Base-by-base conservation (phyloP, 2,329 filamentous ascomycete species). In the Pestalotiopsis sp. region DNA sequence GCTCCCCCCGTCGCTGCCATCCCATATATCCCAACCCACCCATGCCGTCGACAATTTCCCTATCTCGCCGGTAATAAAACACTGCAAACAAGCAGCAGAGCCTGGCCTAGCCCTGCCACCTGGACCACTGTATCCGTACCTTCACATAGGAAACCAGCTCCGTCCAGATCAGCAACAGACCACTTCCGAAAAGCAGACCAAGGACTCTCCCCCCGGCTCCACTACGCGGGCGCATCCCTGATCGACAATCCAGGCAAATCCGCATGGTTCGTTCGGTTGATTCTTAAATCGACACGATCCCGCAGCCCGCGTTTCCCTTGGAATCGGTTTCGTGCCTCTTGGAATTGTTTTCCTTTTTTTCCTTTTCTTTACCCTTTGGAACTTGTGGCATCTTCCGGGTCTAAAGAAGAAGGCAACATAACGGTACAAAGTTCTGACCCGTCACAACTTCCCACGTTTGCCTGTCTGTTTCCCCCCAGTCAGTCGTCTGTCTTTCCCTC, bases 161-260 rank as follows among this genome's bases (percentile, higher is more conserved):
- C 17, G 45, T n/a, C 17, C 45, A 52, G 14, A 52, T n/a, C 45
- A 52, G 45, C 45, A 52, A n/a, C 17, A n/a, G 45, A 52, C 45
- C 45, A n/a, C 45, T 52, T 52, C 20, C 20, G 45, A 52, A 52
- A 20, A 52, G 20, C 17, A n/a, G 45, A 20, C 45, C 17, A 52
- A 20, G 45, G 56, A 27, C 23, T 23, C n/a, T 12, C 59, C 25
- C 27, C n/a, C 59, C 7, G n/a, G 59, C 59, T 62, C 59, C 59
- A 62, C 59, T 17, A 36, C 27, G 31, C 59, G 25, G 59, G 25
- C 57, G 59, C n/a, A 62, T 62, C 59, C 59, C 59, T 62, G 59
- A 62, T 62, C 59, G 59, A 62, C 59, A 62, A 39, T 52, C 45
- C 17, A 38, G 31, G 31, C 31, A 36, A 36, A 36, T 36, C 38